Conservation (phyloP, 129 eudicot species). For the Arctium minus region DNA sequence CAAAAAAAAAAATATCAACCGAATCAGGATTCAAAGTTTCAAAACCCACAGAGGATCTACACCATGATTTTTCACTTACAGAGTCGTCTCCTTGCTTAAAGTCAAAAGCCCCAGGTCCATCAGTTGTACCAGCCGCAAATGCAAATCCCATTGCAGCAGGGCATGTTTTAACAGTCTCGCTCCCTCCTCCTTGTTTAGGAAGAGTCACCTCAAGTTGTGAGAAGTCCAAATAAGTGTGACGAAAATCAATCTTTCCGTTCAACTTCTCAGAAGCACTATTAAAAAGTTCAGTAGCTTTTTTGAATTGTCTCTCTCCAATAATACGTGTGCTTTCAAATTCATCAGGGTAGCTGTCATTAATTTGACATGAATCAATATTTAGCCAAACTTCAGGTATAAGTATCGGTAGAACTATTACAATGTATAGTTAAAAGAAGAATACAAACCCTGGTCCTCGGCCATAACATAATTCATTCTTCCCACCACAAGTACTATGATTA, state of each 20-base stretch:
- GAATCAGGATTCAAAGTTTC: not conserved
- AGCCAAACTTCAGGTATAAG: not conserved
- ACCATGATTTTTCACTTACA: conserved; percentile 32
- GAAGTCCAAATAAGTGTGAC: conserved; percentile 78
- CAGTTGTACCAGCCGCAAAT: conserved; percentile 99
- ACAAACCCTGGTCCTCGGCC: conserved; percentile 97
- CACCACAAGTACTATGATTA: conserved; percentile 94
- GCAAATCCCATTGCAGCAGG: conserved; percentile 99
- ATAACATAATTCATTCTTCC: conserved; percentile 91
- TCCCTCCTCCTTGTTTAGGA: conserved; percentile 63
- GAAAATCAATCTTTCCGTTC: conserved; percentile 77
- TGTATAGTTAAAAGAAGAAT: not conserved
- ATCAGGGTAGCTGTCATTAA: conserved; percentile 67
- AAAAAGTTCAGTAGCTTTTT: conserved; percentile 81
- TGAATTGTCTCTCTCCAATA: conserved; percentile 87
- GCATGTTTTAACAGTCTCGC: conserved; percentile 69
- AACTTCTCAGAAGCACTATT: conserved; percentile 73
- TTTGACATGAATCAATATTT: not conserved
- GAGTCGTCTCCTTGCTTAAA: conserved; percentile 88
- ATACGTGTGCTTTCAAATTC: conserved; percentile 98
- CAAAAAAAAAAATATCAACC: not conserved
- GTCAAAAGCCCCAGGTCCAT: conserved; percentile 99
- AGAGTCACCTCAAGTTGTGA: conserved; percentile 74
- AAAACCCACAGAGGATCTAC: not conserved
- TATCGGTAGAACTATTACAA: not conserved